A percentile compares a stretch with the other conserved stretches of the same genome.
phyloP scores from a whole-genome alignment of 495 filamentous ascomycete genomes.

The Podospora comata region DNA sequence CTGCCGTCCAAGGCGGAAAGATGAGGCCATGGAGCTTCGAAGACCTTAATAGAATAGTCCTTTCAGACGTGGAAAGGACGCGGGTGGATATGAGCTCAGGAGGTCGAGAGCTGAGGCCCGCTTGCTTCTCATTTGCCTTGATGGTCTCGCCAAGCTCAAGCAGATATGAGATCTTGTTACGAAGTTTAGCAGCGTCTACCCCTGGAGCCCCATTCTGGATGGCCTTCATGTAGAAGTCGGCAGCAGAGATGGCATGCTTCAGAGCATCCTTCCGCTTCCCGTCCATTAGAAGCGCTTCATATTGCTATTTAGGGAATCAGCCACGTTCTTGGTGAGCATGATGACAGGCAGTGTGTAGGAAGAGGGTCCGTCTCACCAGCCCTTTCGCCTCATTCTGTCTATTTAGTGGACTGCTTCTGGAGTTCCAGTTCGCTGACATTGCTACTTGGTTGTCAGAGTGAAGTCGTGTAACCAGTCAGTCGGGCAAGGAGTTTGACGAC shows the following conservation, averaged over 20 bases:
- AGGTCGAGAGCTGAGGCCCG: conserved; percentile 29
- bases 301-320: conserved; percentile 49
- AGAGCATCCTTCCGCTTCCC: conserved; percentile 65
- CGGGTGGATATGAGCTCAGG: conserved; percentile 56
- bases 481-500: background rate
- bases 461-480: background rate
- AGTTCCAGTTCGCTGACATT: background rate
- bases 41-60: conserved; percentile 71
- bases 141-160: conserved; percentile 68
- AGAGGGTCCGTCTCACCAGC: background rate
- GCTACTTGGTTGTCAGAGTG: background rate
- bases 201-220: conserved; percentile 49
- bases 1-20: conserved; percentile 75
- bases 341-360: background rate
- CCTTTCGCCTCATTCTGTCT: background rate
- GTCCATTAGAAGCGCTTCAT: conserved; percentile 53
- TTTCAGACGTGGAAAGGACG: conserved; percentile 64
- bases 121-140: conserved; percentile 47
- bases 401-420: background rate
- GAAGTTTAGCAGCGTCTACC: conserved; percentile 57
- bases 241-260: conserved; percentile 66
- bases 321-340: conserved; percentile 22
- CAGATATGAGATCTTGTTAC: conserved; percentile 62
- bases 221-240: conserved; percentile 75
- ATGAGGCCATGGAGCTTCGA: conserved; percentile 75